phyloP scores from a whole-genome alignment of 805 yeast genomes.

The Suhomyces canberraensis region DNA sequence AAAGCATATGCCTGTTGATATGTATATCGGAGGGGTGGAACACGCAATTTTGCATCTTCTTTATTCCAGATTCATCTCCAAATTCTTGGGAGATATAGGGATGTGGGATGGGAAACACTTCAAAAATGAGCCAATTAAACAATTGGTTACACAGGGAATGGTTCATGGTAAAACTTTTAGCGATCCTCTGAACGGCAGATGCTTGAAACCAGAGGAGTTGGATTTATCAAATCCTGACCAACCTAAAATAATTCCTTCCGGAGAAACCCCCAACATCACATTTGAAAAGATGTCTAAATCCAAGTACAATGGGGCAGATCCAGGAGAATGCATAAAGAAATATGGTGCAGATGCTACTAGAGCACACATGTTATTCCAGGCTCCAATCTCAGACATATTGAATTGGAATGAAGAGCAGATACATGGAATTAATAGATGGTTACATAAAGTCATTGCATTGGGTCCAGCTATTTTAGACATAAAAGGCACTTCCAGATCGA shows the following conservation, averaged over 20 bases:
- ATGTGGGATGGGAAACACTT: conserved; percentile 59
- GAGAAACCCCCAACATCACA: conserved; percentile 49
- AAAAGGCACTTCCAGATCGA: not conserved
- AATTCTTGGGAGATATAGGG: conserved; percentile 67
- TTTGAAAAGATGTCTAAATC: conserved; percentile 97
- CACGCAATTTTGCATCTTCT: conserved; percentile 92
- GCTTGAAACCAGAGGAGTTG: conserved; percentile 76
- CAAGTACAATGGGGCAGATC: conserved; percentile 92
- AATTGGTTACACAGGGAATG: conserved; percentile 93
- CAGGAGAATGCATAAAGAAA: conserved; percentile 62
- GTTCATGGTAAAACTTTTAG: conserved; percentile 86
- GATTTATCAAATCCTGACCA: conserved; percentile 37
- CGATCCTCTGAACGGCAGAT: conserved; percentile 70
- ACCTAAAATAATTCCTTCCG: conserved; percentile 50
- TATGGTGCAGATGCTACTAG: conserved; percentile 95
- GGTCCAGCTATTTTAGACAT: conserved; percentile 15
- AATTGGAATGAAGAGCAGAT: conserved; percentile 91
- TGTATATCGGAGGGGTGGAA: conserved; percentile 93
- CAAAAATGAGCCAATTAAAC: conserved; percentile 76
- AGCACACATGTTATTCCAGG: conserved; percentile 90
- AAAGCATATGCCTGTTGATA: conserved; percentile 73
- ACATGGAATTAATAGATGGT: conserved; percentile 86
- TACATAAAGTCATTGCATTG: conserved; percentile 50
- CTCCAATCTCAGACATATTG: conserved; percentile 77
- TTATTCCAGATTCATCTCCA: conserved; percentile 81